Evolutionary conservation across 345 rosid species (phyloP), one percentile per base, ranked within the genome.

Genomic region (Rhodamnia rubescens): DNA sequence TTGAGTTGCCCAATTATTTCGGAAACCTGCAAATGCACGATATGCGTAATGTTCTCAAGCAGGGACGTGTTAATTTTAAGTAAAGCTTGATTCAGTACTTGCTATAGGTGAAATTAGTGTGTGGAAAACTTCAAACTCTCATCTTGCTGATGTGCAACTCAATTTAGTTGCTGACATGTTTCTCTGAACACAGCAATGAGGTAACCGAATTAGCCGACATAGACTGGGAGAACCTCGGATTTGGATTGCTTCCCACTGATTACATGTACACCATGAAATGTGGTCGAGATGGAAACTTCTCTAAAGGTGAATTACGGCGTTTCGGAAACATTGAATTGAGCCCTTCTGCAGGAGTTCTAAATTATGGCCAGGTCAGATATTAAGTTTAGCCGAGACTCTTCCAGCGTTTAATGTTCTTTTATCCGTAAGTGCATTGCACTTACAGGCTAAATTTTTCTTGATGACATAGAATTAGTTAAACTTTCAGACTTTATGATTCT

Each of bases 151-250:
- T 85, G 75, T 64, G 50, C 42, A n/a, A 49, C 36, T 29, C 26
- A 18, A 82, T 59, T 18, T 82, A 24, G 14, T 36, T 74, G 47
- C 56, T 59, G 44, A 36, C 78, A 29, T 56, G 56, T 87, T 8
- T 86, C 27, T 86, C 29, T 64, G 81, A 55, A 80, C 57, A 82
- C 89, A 88, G 96, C 83, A 90, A 53, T 84, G 92, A 86, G 83
- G 85, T 86, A 44, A 6, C 87, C 49, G 94, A 93, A 83, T 83
- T 93, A 85, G 96, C 95, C 21, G 94, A 93, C 85, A 85, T 95
- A 86, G 98, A 97, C 50, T 97, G 98, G 98, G 98, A 95, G 86
- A 93, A 87, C 90, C 95, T 97, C 11, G 98, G 98, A 78, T 95
- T 97, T 86, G 92, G 92, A 27, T 90, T 93, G 27, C 86, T 90